Evolutionary conservation across 202 grass and related monocot genomes (phyloP).

Genomic region (Sporobolus alterniflorus): DNA sequence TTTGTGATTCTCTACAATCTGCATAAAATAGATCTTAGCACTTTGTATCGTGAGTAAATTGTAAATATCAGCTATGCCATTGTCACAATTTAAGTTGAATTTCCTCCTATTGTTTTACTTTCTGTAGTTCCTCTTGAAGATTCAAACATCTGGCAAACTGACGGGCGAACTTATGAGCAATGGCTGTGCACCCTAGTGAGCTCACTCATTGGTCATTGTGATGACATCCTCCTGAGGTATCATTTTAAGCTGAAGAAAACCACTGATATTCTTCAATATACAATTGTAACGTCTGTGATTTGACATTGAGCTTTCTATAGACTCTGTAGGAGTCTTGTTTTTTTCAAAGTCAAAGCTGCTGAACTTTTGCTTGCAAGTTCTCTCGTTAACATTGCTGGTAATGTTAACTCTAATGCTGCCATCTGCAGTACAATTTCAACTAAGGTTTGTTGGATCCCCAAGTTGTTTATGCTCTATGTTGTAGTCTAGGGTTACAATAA

Average conservation of each 20-base stretch:
- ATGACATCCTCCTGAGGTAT: slow-evolving; percentile 90
- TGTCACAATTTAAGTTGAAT: slow-evolving; percentile 12
- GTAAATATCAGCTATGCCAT: neutral
- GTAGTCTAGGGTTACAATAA: neutral
- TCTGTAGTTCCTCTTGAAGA: slow-evolving; percentile 69
- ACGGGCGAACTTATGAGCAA: slow-evolving; percentile 63
- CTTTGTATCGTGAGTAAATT: neutral
- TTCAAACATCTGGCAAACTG: slow-evolving; percentile 72
- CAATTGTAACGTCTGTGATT: slow-evolving; percentile 21
- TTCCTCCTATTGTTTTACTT: slow-evolving; percentile 7
- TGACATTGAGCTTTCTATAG: slow-evolving; percentile 53
- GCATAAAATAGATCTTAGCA: slow-evolving; percentile 8
- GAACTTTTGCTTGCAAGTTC: slow-evolving; percentile 88
- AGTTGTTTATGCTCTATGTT: slow-evolving; percentile 35
- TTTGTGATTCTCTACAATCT: too few relatives aligned
- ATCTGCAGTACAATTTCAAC: slow-evolving; percentile 76
- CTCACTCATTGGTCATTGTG: slow-evolving; percentile 79
- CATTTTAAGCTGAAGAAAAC: slow-evolving; percentile 42
- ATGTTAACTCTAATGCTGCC: slow-evolving; percentile 52
- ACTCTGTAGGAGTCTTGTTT: slow-evolving; percentile 88
- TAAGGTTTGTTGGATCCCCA: slow-evolving; percentile 54
- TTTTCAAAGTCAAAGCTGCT: slow-evolving; percentile 77
- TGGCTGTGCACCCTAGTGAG: slow-evolving; percentile 91
- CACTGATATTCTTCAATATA: slow-evolving; percentile 2
- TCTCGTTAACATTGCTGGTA: slow-evolving; percentile 72